Evolutionary conservation across 306 rosid species (phyloP).

Genomic region (Medicago arabica): DNA sequence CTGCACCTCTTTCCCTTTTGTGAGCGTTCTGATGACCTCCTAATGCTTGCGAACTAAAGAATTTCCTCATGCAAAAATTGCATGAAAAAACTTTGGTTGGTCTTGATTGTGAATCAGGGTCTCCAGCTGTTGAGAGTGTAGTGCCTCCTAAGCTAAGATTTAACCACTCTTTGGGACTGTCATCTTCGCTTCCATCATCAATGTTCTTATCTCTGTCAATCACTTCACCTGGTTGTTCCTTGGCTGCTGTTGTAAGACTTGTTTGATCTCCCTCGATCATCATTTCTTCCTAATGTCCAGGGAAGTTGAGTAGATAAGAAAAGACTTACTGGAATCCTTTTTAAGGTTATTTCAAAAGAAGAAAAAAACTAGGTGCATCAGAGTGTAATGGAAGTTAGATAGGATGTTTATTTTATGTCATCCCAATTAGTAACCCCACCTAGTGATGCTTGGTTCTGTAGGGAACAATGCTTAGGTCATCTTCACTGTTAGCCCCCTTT

Average conservation of each 20-base stretch:
- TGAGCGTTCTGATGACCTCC: slow-evolving; percentile 99
- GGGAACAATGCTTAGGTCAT: slow-evolving; percentile 78
- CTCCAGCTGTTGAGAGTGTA: slow-evolving; percentile 53
- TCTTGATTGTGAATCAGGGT: slow-evolving; percentile 54
- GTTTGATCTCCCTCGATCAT: slow-evolving; percentile 47
- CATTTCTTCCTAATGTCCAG: slow-evolving; percentile 44
- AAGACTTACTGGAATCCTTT: slow-evolving; percentile 46
- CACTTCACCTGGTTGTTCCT: slow-evolving; percentile 45
- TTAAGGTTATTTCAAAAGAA: slow-evolving; percentile 48
- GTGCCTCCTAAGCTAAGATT: slow-evolving; percentile 74
- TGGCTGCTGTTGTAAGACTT: slow-evolving; percentile 38
- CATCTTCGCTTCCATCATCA: slow-evolving; percentile 48
- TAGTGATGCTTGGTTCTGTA: slow-evolving; percentile 66
- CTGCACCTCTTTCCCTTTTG: slow-evolving; percentile 94
- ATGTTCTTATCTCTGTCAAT: slow-evolving; percentile 36
- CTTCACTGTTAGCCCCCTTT: slow-evolving; percentile 55
- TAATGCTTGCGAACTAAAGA: slow-evolving; percentile 90
- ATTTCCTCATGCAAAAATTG: slow-evolving; percentile 95
- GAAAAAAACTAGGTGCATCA: slow-evolving; percentile 36
- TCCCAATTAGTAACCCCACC: slow-evolving; percentile 61
- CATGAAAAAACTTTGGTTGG: slow-evolving; percentile 79
- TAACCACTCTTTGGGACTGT: slow-evolving; percentile 73
- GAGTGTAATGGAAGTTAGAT: slow-evolving; percentile 50
- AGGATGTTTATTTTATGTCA: slow-evolving; percentile 45
- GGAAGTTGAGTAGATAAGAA: slow-evolving; percentile 39